Evolutionary conservation across 1,284 basidiomycete species (phyloP).

Genomic region (Microbotryum violaceum): DNA sequence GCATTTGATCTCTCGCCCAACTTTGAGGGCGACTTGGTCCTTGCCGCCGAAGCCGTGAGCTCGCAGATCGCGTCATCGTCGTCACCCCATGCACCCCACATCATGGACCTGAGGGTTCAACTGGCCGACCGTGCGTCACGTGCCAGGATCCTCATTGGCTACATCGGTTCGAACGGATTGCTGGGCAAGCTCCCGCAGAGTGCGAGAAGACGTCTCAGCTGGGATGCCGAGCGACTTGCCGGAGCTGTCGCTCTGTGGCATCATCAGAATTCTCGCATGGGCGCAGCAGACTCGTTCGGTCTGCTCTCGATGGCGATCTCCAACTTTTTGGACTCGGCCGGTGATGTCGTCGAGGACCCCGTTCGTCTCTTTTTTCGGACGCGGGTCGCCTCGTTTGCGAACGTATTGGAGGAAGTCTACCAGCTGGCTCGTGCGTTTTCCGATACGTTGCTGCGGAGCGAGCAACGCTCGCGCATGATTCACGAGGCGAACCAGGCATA

Average conservation of each 20-base stretch:
- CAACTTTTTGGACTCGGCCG: constrained; percentile 51
- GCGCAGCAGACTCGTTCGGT: constrained; percentile 34
- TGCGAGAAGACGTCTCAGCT: constrained; percentile 64
- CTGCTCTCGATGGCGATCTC: constrained; percentile 46
- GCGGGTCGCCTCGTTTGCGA: constrained; percentile 35
- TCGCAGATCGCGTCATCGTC: constrained; percentile 61
- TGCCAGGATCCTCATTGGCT: constrained; percentile 71
- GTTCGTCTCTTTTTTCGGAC: constrained; percentile 78
- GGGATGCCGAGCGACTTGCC: constrained; percentile 82
- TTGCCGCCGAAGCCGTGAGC: constrained; percentile 69
- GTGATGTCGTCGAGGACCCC: constrained; percentile 58
- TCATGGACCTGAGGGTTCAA: constrained; percentile 73
- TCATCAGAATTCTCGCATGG: constrained; percentile 58
- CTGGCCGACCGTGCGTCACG: constrained; percentile 66
- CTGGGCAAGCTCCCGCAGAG: constrained; percentile 72
- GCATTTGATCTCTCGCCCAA: constrained; percentile 72
- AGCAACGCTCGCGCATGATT: constrained; percentile 45
- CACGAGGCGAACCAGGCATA: constrained; percentile 66
- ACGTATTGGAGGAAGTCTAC: constrained; percentile 40
- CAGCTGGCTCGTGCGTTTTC: constrained; percentile 32
- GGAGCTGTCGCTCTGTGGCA: constrained; percentile 78
- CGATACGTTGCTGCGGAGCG: constrained; percentile 36
- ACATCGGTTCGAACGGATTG: constrained; percentile 76
- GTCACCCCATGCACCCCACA: constrained; percentile 60
- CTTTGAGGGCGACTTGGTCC: constrained; percentile 68